Base-by-base conservation (phyloP, 1,139 yeast genomes). In the Yamadazyma mexicana region DNA sequence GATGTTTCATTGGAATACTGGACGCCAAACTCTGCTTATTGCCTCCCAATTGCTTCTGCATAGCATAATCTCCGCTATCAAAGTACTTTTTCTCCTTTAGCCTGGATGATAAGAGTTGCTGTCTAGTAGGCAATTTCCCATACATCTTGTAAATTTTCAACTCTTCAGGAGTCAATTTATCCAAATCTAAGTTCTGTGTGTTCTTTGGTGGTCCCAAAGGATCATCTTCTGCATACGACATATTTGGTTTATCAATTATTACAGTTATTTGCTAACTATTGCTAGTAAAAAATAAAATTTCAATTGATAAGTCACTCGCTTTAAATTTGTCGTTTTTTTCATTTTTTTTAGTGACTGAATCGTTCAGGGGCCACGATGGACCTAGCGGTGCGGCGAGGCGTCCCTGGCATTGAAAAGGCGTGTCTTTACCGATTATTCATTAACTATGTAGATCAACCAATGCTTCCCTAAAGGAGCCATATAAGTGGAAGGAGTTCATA, bases 1-100 rank as follows among this genome's bases (percentile, higher is more conserved):
- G 77, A 46, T 72, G 77, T 40, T 63, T 68, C 61, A 70, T 53
- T 14, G 75, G 70, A 1, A 69, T 55, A 1, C 59, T 50, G 37
- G 62, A 62, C 15, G 50, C 37, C 28, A 49, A 45, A 30, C 52
- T 52, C n/a, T 58, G 58, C 17, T 43, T 41, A 12, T 40, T 42
- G 11, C 35, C 22, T 0, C 70, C 72, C 39, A 66, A 51, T 48
- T 71, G 76, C 43, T 89, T 84, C 49, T 87, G 88, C 79, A 92
- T 79, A 18, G 98, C 98, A 60, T 94, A 92, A 64, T 92, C 99
- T 17, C 98, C 98, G 45, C 96, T 87, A 56, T 92, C 99, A 58
- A 92, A 94, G 64, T 85, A 92, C 65, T 89, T 89, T 55, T 96
- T 81, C 53, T 92, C 98, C 60, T 84, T 84, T 51, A 85, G 68